Evolutionary conservation across 2,329 filamentous ascomycete genomes (phyloP).

Genomic region (Fusarium compactum): DNA sequence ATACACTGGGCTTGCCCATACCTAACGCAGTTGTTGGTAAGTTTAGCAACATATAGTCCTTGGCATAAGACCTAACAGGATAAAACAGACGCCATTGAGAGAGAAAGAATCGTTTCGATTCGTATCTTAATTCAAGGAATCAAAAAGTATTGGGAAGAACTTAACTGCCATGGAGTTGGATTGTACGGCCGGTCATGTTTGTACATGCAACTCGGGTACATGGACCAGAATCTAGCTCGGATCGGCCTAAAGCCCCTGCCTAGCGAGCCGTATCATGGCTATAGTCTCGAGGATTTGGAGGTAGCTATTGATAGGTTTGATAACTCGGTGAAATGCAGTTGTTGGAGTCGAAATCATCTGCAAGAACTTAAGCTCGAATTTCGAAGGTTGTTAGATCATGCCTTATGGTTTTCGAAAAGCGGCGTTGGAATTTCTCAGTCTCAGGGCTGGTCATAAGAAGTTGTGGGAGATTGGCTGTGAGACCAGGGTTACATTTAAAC

Average conservation of each 20-base stretch:
- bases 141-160: rapidly evolving
- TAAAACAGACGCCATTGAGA: background rate
- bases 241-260: background rate
- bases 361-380: rapidly evolving
- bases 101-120: no score
- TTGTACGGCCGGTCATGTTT: rapidly evolving
- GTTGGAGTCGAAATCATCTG: background rate
- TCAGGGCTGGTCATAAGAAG: rapidly evolving
- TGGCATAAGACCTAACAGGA: rapidly evolving
- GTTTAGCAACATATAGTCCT: rapidly evolving
- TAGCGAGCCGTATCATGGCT: background rate
- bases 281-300: rapidly evolving
- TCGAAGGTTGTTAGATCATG: rapidly evolving
- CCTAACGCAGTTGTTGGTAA: background rate
- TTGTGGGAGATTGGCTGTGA: no score
- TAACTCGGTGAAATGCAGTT: rapidly evolving
- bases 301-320: rapidly evolving
- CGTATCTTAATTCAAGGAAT: rapidly evolving
- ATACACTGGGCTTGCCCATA: background rate
- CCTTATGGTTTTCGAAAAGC: background rate
- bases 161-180: rapidly evolving
- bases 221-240: background rate
- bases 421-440: background rate
- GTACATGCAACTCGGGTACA: background rate
- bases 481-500: no score